A percentile compares a stretch with the other conserved stretches of the same genome.
These are phyloP conservation scores for Cutaneotrichosporon daszewskae DNA, from an alignment of 1,284 basidiomycete genomes.

Conservation along the genomic window DNA sequence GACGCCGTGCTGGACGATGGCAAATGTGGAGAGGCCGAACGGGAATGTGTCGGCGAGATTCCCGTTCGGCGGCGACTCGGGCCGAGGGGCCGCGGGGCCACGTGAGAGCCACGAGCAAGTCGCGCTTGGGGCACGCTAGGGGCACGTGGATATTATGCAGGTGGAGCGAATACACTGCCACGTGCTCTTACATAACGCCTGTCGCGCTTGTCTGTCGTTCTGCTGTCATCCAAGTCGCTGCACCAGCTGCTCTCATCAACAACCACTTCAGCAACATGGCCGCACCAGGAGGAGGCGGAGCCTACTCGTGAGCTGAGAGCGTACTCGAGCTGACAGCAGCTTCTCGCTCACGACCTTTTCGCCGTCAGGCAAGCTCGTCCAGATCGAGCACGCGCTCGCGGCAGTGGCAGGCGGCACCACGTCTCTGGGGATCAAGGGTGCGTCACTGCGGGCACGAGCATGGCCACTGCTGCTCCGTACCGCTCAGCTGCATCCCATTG, in stretches of 20 bases:
- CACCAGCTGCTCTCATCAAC: background rate
- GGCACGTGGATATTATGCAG: too few species aligned
- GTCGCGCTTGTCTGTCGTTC: slow-evolving; percentile 7
- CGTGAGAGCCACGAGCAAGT: too few species aligned
- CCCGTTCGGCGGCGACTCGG: too few species aligned
- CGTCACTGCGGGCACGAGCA: too few species aligned
- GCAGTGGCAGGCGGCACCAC: slow-evolving; percentile 96
- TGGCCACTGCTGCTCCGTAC: too few species aligned
- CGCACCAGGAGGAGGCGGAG: slow-evolving; percentile 47
- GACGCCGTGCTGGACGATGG: too few species aligned
- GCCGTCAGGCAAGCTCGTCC: slow-evolving; percentile 94
- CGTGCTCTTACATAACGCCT: background rate
- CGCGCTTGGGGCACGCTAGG: too few species aligned
- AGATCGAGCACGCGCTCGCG: slow-evolving; percentile 98
- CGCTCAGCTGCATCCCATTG: background rate
- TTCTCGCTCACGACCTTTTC: slow-evolving; percentile 99
- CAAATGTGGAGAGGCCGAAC: too few species aligned
- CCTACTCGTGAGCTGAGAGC: slow-evolving; percentile 44
- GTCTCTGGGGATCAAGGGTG: slow-evolving; percentile 96
- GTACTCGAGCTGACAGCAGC: slow-evolving; percentile 50
- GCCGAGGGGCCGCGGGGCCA: too few species aligned
- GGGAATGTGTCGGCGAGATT: too few species aligned
- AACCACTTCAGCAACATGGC: slow-evolving; percentile 30
- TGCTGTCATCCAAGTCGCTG: background rate
- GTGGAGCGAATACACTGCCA: too few species aligned